Conservation (phyloP, 257 asterid species). For the Nicotiana obtusifolia region DNA sequence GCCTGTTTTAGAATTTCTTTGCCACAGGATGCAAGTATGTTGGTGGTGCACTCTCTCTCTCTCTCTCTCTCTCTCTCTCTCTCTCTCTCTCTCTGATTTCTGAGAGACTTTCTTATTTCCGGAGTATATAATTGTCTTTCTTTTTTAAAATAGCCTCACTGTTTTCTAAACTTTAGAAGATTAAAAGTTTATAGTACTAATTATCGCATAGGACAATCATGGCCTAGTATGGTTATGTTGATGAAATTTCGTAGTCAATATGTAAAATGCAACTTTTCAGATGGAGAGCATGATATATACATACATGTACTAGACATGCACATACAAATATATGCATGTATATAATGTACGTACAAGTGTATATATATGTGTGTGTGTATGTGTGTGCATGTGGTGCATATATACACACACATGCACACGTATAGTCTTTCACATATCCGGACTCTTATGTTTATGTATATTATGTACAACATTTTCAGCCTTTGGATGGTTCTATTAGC, state of each 20-base stretch:
- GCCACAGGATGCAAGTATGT: conserved; percentile 3
- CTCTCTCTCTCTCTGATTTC: background rate
- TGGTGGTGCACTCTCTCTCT: background rate
- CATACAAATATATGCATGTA: no score
- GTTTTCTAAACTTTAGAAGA: background rate
- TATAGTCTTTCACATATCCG: background rate
- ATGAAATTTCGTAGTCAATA: background rate
- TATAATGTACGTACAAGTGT: no score
- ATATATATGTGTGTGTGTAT: background rate
- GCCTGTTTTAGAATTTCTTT: background rate
- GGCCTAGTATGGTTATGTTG: background rate
- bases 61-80: background rate
- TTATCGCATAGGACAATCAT: background rate
- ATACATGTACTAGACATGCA: background rate
- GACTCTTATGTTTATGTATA: background rate
- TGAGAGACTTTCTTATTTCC: background rate
- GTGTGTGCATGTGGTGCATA: background rate
- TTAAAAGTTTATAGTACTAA: background rate
- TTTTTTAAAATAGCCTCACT: background rate
- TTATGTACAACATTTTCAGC: conserved; percentile 38
- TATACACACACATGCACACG: background rate
- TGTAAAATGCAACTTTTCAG: background rate
- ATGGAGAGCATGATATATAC: background rate
- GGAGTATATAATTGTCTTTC: background rate
- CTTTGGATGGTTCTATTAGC: conserved; percentile 48